Base-by-base conservation (phyloP, 331 rosid species). In the Quercus tomentella region DNA sequence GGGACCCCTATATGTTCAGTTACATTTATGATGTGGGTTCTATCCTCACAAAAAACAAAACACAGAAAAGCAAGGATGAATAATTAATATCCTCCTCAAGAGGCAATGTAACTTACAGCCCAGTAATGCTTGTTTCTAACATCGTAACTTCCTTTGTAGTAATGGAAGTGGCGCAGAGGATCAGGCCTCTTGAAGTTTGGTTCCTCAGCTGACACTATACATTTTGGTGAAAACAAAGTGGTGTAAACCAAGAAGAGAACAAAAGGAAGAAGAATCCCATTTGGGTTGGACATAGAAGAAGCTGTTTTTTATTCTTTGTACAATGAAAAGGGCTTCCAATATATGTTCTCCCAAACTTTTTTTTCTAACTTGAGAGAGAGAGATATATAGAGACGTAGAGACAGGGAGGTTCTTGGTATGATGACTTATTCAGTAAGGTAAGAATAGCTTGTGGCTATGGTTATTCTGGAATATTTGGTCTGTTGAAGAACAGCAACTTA, bases 391-490 rank as follows among this genome's bases (percentile, higher is more conserved):
- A 73, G 76, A 52, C 43, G 57, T 76, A 63, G n/a, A 17, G 84
- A 51, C 61, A 61, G 77, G 78, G 82, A 74, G 74, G 66, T 69
- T 74, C 61, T 15, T 57, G 56, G 75, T 63, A 79, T 85, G 33
- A 41, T 87, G 86, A 87, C 95, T 91, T 84, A 77, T 68, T 56
- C 68, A 76, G 67, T 61, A 89, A 82, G 97, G 69, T 81, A 89
- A 87, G 97, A 74, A 92, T 92, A 89, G 90, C 92, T 89, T 92
- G 92, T 75, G 86, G 74, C 77, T 20, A 79, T 79, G 91, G 96
- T 89, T 89, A 41, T 87, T 73, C 74, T 7, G 63, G 70, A 35
- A 61, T 75, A 6, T 77, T 80, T 71, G 78, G 80, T 82, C 52
- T 23, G 69, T 58, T 57, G 79, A 84, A 82, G 87, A 82, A 85